Percentiles rank a stretch among this genome's conserved stretches.
Conservation (phyloP, 2,329 filamentous ascomycete genomes). For the Colletotrichum liriopes region DNA sequence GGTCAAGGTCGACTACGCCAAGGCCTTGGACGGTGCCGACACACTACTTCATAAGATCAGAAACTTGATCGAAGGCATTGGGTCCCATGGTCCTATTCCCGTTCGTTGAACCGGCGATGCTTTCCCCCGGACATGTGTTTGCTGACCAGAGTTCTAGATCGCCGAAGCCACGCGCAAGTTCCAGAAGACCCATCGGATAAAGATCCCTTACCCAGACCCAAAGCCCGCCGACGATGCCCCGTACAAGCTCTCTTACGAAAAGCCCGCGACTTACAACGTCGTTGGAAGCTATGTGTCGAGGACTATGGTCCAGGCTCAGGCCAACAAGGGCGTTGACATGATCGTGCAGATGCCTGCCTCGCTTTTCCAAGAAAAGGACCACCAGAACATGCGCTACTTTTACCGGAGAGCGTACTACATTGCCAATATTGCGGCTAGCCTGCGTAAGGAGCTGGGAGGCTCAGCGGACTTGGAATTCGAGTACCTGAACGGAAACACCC, state of each 20-base stretch:
- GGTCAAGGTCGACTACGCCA: conserved; percentile 67
- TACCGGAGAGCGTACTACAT: conserved; percentile 95
- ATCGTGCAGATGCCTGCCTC: conserved; percentile 86
- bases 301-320: conserved; percentile 78
- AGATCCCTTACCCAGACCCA: conserved; percentile 89
- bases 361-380: conserved; percentile 95
- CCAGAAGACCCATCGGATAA: conserved; percentile 77
- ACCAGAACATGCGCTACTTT: conserved; percentile 92
- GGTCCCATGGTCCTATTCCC: conserved; percentile 64
- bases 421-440: conserved; percentile 81
- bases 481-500: conserved; percentile 78
- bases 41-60: conserved; percentile 67
- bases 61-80: conserved; percentile 65
- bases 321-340: conserved; percentile 79
- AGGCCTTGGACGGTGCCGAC: conserved; percentile 64
- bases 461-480: conserved; percentile 75
- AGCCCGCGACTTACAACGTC: conserved; percentile 85
- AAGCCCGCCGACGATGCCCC: conserved; percentile 81
- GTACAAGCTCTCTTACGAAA: conserved; percentile 85
- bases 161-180: conserved; percentile 77
- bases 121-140: conserved; percentile 14
- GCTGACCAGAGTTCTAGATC: conserved; percentile 65
- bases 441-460: conserved; percentile 72
- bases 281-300: conserved; percentile 88
- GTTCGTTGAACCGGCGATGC: conserved; percentile 56